Evolutionary conservation across 192 early-diverging fungal species (phyloP), one percentile per base, ranked within the genome.

Genomic region (Diversispora epigaea): DNA sequence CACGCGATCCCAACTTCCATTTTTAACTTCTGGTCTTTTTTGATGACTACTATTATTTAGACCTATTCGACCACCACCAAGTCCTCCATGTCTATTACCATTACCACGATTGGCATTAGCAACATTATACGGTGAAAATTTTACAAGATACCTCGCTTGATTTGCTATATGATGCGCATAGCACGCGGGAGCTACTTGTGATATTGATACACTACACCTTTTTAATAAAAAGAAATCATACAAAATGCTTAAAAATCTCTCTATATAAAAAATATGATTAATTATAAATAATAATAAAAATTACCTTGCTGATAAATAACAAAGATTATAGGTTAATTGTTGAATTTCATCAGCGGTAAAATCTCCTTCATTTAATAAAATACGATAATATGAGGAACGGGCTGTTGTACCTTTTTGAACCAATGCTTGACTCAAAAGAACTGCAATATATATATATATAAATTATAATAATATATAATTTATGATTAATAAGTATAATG

Each of bases 351-450:
- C 10, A 54, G 50, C 50, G 10, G 50, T 17, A 54, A 54, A 54
- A 54, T 54, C 4, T 54, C 50, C 50, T 54, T 54, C 14, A 54
- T 54, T 54, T 54, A 54, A 17, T 17, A 54, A 17, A 11, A 54
- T 17, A 9, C n/a, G 50, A 54, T 54, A 54, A 14, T 54, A 54
- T 54, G 50, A 8, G n/a, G 50, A 54, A 54, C 50, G 50, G 10
- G 25, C 25, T 0, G 79, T 78, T 84, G 94, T 93, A 6, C 78
- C 73, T 84, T 97, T 94, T 7, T 63, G 77, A 32, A 32, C 25
- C 25, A 32, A 32, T 32, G 25, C 25, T 32, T 32, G 25, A 32
- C 25, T 32, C 25, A 32, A 32, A 32, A 32, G 25, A 32, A 32
- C 25, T 32, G 2, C 25, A 32, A 32, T 32, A 32, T 32, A 32